Evolutionary conservation across 495 filamentous ascomycete genomes (phyloP).

Genomic region (Penicillium malachiteum): DNA sequence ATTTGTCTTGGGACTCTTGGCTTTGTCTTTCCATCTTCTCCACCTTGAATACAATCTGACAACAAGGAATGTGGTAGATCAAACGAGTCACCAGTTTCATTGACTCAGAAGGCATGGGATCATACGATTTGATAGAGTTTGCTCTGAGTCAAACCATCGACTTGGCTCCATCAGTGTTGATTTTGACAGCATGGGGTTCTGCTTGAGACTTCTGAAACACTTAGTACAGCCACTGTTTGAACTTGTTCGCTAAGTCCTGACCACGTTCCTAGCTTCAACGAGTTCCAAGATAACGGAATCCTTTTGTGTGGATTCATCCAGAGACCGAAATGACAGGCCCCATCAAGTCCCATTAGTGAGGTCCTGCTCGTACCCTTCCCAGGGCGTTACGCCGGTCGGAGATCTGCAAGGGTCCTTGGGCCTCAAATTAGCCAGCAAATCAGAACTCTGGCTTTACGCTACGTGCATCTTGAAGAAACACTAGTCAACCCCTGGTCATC

Average conservation of each 20-base stretch:
- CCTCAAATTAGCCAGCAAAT: constrained; percentile 12
- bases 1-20: too few species aligned
- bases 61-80: too few species aligned
- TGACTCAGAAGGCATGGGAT: background rate
- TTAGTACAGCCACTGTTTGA: background rate
- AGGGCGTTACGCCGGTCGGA: constrained; percentile 25
- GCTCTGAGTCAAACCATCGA: background rate
- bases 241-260: background rate
- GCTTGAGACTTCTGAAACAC: background rate
- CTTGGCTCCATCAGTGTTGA: background rate
- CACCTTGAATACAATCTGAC: too few species aligned
- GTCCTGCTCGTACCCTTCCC: background rate
- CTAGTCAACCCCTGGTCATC: constrained; percentile 6
- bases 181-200: background rate
- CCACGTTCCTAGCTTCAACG: background rate
- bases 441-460: constrained; percentile 1
- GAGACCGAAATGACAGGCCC: constrained; percentile 3
- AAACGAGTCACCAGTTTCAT: background rate
- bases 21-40: too few species aligned
- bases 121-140: background rate
- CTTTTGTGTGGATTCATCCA: background rate
- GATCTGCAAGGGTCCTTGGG: constrained; percentile 13
- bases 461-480: constrained; percentile 17
- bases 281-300: background rate
- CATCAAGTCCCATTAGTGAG: background rate